Conservation (phyloP, 148 eudicot genomes). For the Polygonum aviculare region DNA sequence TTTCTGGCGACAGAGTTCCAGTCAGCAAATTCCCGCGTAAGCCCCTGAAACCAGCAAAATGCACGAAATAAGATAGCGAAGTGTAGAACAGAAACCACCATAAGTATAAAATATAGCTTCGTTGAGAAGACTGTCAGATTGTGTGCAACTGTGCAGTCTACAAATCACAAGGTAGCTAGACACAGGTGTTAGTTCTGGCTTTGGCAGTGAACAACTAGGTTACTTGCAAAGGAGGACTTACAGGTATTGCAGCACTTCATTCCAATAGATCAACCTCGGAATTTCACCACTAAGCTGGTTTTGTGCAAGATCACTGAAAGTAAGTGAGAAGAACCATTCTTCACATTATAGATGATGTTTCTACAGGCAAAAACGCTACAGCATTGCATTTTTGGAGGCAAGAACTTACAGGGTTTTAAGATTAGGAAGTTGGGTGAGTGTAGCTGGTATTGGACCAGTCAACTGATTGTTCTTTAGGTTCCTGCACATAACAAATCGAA, state of each 20-base stretch:
- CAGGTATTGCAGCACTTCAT: constrained; percentile 71
- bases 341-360: not conserved
- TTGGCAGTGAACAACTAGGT: not conserved
- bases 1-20: constrained; percentile 65
- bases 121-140: not conserved
- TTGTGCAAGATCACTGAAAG: constrained; percentile 50
- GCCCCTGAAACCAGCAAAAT: constrained; percentile 29
- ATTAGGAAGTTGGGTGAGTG: constrained; percentile 57
- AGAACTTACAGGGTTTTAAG: constrained; percentile 54
- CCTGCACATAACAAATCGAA: constrained; percentile 21
- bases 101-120: not conserved
- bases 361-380: not conserved
- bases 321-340: not conserved
- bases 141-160: not conserved
- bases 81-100: not conserved
- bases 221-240: constrained; percentile 18
- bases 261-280: constrained; percentile 70
- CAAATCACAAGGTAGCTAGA: not conserved
- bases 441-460: constrained; percentile 65
- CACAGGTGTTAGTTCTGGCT: not conserved
- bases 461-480: constrained; percentile 54
- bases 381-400: not conserved
- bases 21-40: constrained; percentile 48
- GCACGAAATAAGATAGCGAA: not conserved
- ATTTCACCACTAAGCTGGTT: constrained; percentile 59